Evolutionary conservation across 2,329 filamentous ascomycete genomes (phyloP).

Genomic region (Talaromyces piceae): DNA sequence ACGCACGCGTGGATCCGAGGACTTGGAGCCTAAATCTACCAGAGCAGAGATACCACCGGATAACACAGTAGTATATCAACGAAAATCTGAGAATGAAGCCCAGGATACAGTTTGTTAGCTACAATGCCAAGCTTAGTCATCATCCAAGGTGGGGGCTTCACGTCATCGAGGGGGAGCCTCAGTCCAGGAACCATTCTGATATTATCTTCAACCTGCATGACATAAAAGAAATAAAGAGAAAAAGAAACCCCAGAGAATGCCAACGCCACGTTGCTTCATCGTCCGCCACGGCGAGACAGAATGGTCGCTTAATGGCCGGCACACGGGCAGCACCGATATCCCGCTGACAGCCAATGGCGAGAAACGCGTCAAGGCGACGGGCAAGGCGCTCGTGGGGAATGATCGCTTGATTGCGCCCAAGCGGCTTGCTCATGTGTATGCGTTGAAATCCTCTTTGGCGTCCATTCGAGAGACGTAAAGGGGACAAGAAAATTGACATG

Average conservation of each 20-base stretch:
- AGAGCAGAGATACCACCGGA: too few relatives aligned
- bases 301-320: constrained; percentile 80
- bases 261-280: constrained; percentile 68
- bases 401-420: constrained; percentile 78
- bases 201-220: neutral
- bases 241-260: constrained; percentile 27
- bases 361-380: constrained; percentile 67
- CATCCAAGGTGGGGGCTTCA: neutral
- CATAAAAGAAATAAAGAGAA: too few relatives aligned
- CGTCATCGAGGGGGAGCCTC: constrained; percentile 1
- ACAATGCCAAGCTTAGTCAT: neutral
- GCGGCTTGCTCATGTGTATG: constrained; percentile 75
- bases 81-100: too few relatives aligned
- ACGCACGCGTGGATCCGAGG: too few relatives aligned
- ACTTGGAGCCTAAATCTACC: too few relatives aligned
- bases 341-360: constrained; percentile 76
- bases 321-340: constrained; percentile 82
- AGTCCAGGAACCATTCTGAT: neutral
- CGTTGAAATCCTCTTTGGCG: neutral
- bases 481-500: neutral
- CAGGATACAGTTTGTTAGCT: too few relatives aligned
- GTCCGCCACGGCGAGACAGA: constrained; percentile 90
- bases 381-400: constrained; percentile 72
- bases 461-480: neutral
- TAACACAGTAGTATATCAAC: too few relatives aligned